A percentile compares a stretch with the other conserved stretches of the same genome.
Evolutionary conservation across 208 protist species (phyloP).

Genomic region (Trypanosoma scelopori): DNA sequence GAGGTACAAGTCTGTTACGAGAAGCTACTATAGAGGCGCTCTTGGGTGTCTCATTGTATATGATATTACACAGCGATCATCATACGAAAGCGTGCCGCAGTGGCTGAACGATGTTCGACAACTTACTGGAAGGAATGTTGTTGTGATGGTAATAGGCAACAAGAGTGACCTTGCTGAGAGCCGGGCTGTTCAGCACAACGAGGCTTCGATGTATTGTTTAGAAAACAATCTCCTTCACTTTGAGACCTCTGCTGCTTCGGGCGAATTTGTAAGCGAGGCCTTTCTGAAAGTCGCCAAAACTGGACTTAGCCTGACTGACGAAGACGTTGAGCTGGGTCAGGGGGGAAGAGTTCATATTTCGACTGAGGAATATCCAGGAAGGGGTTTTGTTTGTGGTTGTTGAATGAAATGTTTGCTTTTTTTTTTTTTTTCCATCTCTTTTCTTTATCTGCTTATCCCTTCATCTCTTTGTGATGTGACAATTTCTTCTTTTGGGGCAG

Average conservation of each 20-base stretch:
- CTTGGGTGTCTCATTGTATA: slow-evolving; percentile 98
- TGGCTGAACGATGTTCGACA: slow-evolving; percentile 96
- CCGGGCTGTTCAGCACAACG: slow-evolving; percentile 92
- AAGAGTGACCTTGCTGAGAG: slow-evolving; percentile 89
- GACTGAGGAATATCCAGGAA: not conserved
- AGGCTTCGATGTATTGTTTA: slow-evolving; percentile 93
- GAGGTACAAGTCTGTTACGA: slow-evolving; percentile 98
- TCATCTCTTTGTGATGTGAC: slow-evolving; percentile 13
- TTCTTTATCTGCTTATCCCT: slow-evolving; percentile 25
- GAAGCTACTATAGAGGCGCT: slow-evolving; percentile 96
- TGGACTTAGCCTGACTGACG: slow-evolving; percentile 21
- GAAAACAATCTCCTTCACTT: slow-evolving; percentile 88
- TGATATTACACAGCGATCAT: slow-evolving; percentile 95
- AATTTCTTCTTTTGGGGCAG: not conserved
- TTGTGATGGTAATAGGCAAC: slow-evolving; percentile 93
- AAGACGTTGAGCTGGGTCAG: slow-evolving; percentile 17
- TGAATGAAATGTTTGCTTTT: too few species aligned
- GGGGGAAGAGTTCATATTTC: not conserved
- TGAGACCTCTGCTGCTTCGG: slow-evolving; percentile 91
- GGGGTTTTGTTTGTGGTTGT: slow-evolving; percentile 25
- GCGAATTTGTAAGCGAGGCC: slow-evolving; percentile 93
- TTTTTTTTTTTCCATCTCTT: not conserved
- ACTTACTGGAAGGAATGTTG: slow-evolving; percentile 86
- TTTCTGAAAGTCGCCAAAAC: slow-evolving; percentile 89
- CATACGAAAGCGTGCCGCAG: slow-evolving; percentile 95